These are phyloP conservation scores for Akebia trifoliata DNA, from an alignment of 164 flowering plant species.

Conservation along the genomic window DNA sequence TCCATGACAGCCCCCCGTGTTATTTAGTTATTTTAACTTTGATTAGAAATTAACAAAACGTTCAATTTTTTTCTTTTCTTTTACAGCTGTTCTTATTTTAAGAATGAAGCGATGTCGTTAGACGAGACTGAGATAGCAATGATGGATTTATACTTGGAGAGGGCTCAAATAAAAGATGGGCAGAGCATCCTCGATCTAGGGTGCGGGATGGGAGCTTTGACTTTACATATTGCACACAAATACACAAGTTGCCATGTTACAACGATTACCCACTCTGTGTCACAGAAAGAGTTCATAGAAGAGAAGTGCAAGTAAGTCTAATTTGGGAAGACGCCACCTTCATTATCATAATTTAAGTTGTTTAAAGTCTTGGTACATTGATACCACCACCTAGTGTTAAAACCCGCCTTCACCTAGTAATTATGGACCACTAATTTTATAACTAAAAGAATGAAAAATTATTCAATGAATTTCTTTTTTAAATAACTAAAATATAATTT, in stretches of 20 bases:
- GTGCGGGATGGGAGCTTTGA: constrained; percentile 5
- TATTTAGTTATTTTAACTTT: not conserved
- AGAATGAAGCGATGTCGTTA: constrained; percentile 4
- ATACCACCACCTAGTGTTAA: not conserved
- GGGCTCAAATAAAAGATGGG: constrained; percentile 9
- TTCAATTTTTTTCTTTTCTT: not conserved
- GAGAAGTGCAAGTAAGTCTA: constrained; percentile 7
- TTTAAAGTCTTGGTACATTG: not conserved
- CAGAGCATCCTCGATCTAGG: constrained; percentile 12
- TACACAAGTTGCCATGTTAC: constrained; percentile 4
- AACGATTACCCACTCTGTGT: not conserved
- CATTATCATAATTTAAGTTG: not conserved
- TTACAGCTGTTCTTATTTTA: not conserved
- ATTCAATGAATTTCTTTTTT: no score
- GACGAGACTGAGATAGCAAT: constrained; percentile 15
- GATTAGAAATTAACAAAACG: not conserved
- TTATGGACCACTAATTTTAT: not conserved
- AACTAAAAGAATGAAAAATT: no score
- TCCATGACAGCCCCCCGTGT: not conserved
- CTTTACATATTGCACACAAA: constrained; percentile 1
- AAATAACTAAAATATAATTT: no score
- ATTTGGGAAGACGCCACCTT: no score
- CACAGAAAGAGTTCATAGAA: constrained; percentile 10
- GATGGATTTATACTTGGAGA: constrained; percentile 11
- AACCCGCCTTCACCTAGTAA: not conserved